A percentile compares a stretch with the other conserved stretches of the same genome.
Conservation (phyloP, 176 grass and related monocot species). For the Musa itinerans region DNA sequence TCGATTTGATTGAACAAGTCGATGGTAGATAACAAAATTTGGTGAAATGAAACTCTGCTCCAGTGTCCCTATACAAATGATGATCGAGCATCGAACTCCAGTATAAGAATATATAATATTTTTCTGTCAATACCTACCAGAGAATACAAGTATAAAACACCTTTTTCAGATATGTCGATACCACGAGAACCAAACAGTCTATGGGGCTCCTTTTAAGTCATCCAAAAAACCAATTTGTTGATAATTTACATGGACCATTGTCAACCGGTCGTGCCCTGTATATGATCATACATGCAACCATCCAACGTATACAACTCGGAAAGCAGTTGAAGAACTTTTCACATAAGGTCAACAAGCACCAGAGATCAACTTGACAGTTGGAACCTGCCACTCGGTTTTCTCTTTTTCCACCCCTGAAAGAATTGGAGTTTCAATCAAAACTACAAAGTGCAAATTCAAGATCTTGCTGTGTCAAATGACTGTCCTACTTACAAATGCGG, state of each 20-base stretch:
- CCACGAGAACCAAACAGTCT: neutral
- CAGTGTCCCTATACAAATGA: neutral
- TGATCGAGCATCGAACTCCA: neutral
- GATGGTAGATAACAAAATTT: neutral
- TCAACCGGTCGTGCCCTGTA: neutral
- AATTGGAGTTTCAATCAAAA: neutral
- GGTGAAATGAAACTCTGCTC: no score
- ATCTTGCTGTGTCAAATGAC: neutral
- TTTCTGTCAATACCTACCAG: neutral
- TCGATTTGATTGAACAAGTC: neutral
- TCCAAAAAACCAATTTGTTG: neutral
- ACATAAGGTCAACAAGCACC: no score
- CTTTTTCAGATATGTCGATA: neutral
- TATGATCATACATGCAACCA: neutral
- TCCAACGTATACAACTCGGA: neutral
- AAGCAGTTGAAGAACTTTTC: no score
- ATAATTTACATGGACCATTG: neutral
- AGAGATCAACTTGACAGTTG: constrained; percentile 58
- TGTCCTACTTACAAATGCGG: constrained; percentile 56
- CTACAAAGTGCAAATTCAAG: neutral
- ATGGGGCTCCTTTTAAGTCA: neutral
- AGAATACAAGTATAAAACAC: neutral
- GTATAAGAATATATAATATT: neutral
- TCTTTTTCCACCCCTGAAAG: constrained; percentile 89
- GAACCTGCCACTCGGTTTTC: constrained; percentile 66